Evolutionary conservation across 768 basidiomycete genomes (phyloP), one percentile per base, ranked within the genome.

Genomic region (Boletus vinaceobasis): DNA sequence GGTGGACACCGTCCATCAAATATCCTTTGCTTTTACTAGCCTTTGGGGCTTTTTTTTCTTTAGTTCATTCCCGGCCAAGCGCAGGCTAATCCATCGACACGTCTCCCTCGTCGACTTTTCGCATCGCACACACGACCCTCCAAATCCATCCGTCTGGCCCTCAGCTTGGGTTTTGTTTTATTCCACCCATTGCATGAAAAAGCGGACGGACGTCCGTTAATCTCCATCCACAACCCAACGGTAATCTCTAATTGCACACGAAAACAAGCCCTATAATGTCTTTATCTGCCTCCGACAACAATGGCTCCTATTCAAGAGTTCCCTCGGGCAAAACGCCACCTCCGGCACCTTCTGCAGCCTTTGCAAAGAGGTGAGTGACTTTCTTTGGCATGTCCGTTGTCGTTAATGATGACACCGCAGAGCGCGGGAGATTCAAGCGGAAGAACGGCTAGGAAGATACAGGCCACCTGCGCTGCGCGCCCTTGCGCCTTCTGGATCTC

Each of bases 311-410:
- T 82, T 81, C 86, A 65, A 86, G 88, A 79, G 84, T 81, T 70
- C 79, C 88, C 60, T 87, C 89, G 67, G 91, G 91, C 58, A 93
- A 93, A 75, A 93, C 90, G 2, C 90, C 91, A 57, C 90, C 90
- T 56, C 90, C 91, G 50, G 91, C 90, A 15, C 91, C 91, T 52
- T 93, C 91, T 53, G 90, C 91, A 59, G 91, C 90, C 23, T 93
- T 79, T 72, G 90, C 90, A 32, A 93, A 92, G 80, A 84, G 91
- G 90, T 91, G 43, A 31, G 78, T 58, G 35, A 21, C 43, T 55
- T 65, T 58, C 19, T 51, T 33, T 42, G 21, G 29, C 61, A 58
- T 43, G 60, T 48, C 60, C 47, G 29, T 48, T 49, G 48, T 53
- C 46, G 58, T 60, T 69, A 57, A 58, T 58, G 11, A 52, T 39